A percentile compares a stretch with the other conserved stretches of the same genome.
Conservation (phyloP, 306 rosid species). For the Arachis hypogaea region DNA sequence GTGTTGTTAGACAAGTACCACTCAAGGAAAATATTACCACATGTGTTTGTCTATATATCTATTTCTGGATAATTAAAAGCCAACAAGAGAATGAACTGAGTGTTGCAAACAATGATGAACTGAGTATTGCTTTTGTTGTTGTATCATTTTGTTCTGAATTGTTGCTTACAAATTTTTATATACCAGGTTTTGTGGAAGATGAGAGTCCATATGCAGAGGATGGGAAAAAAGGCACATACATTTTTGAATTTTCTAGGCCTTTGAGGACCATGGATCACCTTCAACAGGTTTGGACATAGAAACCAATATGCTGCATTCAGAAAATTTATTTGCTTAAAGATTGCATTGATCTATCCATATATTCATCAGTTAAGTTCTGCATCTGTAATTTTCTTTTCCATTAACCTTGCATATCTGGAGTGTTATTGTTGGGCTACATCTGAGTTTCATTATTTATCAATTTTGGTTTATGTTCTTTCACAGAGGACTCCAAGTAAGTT, state of each 20-base stretch:
- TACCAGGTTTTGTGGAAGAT: constrained; percentile 78
- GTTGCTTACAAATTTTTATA: constrained; percentile 15
- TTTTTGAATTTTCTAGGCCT: constrained; percentile 91
- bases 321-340: constrained; percentile 33
- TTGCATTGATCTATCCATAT: constrained; percentile 19
- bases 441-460: constrained; percentile 21
- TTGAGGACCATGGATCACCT: constrained; percentile 93
- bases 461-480: constrained; percentile 7
- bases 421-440: constrained; percentile 6
- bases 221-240: constrained; percentile 79
- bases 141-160: constrained; percentile 16
- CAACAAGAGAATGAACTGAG: not conserved
- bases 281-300: constrained; percentile 84
- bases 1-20: not conserved
- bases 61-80: not conserved
- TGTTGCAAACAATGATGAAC: not conserved
- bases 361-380: constrained; percentile 18
- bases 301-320: constrained; percentile 33
- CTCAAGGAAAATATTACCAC: not conserved
- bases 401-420: constrained; percentile 24
- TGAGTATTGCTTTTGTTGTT: not conserved
- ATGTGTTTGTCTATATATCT: not conserved
- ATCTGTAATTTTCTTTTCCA: constrained; percentile 25
- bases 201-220: constrained; percentile 81
- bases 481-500: not conserved